Evolutionary conservation across 768 basidiomycete species (phyloP).

Genomic region (Daedaleopsis sinensis): DNA sequence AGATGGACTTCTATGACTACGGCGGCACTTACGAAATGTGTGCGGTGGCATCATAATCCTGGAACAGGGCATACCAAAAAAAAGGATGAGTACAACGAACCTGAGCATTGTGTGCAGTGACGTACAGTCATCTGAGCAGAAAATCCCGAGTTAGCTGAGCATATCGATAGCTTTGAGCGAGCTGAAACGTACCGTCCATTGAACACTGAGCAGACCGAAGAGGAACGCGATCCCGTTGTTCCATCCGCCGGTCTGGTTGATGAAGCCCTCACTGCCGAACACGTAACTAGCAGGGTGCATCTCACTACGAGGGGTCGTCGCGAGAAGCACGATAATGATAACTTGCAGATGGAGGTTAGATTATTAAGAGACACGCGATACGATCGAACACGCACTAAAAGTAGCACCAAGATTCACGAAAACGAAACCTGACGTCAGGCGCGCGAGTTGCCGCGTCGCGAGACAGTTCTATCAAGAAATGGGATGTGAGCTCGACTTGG

Average conservation of each 20-base stretch:
- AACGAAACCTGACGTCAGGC: conserved; percentile 75
- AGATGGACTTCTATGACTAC: neutral
- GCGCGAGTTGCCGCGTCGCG: conserved; percentile 74
- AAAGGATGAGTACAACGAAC: conserved; percentile 2
- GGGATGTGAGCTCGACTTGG: neutral
- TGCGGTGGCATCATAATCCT: conserved; percentile 83
- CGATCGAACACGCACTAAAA: neutral
- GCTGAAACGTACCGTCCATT: conserved; percentile 70
- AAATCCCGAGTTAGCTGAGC: neutral
- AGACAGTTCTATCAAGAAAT: conserved; percentile 64
- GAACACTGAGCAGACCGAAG: conserved; percentile 83
- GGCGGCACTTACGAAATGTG: conserved; percentile 77
- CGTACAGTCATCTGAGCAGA: conserved; percentile 57
- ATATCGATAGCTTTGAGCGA: neutral
- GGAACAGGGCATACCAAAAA: neutral
- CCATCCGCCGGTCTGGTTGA: conserved; percentile 82
- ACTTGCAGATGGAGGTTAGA: conserved; percentile 41
- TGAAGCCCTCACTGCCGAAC: conserved; percentile 72
- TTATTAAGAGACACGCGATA: neutral
- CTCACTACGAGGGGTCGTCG: conserved; percentile 68
- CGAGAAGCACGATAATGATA: conserved; percentile 83
- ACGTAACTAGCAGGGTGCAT: conserved; percentile 85
- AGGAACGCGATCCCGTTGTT: conserved; percentile 81
- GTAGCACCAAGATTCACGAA: conserved; percentile 88
- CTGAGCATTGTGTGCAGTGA: neutral